These are phyloP conservation scores for Panus rudis DNA, from an alignment of 768 basidiomycete species.

Conservation along the genomic window DNA sequence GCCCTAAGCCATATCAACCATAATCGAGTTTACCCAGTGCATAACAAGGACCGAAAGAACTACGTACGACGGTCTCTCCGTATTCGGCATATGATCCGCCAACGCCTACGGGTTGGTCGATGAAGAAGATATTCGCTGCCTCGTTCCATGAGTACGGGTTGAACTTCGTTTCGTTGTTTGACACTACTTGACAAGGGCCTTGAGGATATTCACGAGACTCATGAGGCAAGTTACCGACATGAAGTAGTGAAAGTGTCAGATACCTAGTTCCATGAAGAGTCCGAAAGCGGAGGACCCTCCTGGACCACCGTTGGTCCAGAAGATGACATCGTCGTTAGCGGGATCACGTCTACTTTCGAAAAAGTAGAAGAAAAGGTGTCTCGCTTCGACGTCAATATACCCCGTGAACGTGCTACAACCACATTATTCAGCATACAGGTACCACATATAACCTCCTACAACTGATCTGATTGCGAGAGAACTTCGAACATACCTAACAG, in stretches of 20 bases:
- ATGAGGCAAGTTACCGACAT: no score
- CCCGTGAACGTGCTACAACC: constrained; percentile 54
- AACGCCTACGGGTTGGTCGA: constrained; percentile 29
- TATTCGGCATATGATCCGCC: constrained; percentile 38
- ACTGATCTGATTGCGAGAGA: neutral
- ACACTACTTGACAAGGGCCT: constrained; percentile 60
- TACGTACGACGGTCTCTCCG: constrained; percentile 44
- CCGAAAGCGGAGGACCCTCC: constrained; percentile 21
- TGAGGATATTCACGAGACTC: constrained; percentile 28
- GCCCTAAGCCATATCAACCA: constrained; percentile 26
- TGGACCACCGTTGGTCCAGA: constrained; percentile 31
- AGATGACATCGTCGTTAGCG: constrained; percentile 23
- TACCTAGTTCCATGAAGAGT: constrained; percentile 43
- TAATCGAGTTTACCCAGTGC: no score
- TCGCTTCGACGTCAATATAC: constrained; percentile 63
- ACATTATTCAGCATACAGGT: no score
- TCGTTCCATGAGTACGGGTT: constrained; percentile 59
- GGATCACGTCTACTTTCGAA: constrained; percentile 37
- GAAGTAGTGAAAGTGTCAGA: constrained; percentile 17
- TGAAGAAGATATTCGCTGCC: constrained; percentile 47
- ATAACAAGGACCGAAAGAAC: neutral
- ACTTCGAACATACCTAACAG: constrained; percentile 36
- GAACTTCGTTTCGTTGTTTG: constrained; percentile 39
- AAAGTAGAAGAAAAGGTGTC: constrained; percentile 40
- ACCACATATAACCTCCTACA: no score